Conservation (phyloP, 2,329 filamentous ascomycete genomes). For the Metarhizium brunneum region DNA sequence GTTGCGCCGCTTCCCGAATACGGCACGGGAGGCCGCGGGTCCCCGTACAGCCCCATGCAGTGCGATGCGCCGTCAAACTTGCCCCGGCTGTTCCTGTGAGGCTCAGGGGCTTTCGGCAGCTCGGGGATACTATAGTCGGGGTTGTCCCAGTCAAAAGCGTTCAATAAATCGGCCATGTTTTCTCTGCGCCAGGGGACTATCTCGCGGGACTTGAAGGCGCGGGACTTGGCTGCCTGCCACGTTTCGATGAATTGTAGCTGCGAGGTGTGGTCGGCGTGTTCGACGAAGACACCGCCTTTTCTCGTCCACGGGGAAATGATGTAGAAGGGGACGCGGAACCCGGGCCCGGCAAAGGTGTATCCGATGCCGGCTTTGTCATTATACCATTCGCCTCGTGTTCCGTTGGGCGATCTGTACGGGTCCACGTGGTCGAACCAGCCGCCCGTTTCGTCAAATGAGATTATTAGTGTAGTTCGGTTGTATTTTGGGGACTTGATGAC, state of each 20-base stretch:
- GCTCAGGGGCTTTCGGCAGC: conserved; percentile 16
- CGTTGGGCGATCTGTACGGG: conserved; percentile 35
- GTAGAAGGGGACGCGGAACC: conserved; percentile 39
- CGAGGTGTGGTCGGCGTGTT: conserved; percentile 42
- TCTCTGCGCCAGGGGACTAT: conserved; percentile 17
- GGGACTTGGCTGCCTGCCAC: conserved; percentile 26
- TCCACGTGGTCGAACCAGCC: conserved; percentile 44
- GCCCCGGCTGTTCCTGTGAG: conserved; percentile 11
- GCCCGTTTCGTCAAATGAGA: conserved; percentile 44
- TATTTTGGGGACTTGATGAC: conserved; percentile 38
- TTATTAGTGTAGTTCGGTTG: conserved; percentile 37
- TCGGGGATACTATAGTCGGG: conserved; percentile 6
- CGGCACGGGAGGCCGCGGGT: conserved; percentile 23
- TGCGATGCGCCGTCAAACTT: conserved; percentile 29
- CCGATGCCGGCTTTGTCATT: conserved; percentile 14
- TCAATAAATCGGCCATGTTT: conserved; percentile 20
- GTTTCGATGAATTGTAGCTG: conserved; percentile 43
- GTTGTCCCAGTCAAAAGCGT: conserved; percentile 31
- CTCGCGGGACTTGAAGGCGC: conserved; percentile 16
- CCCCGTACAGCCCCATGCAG: conserved; percentile 14
- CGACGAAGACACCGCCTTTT: conserved; percentile 42
- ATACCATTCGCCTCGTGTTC: conserved; percentile 39
- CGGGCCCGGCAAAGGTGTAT: neutral
- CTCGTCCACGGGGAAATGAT: conserved; percentile 46
- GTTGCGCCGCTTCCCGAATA: conserved; percentile 26